Conservation (phyloP, 495 filamentous ascomycete species). For the Penicillium daleae region DNA sequence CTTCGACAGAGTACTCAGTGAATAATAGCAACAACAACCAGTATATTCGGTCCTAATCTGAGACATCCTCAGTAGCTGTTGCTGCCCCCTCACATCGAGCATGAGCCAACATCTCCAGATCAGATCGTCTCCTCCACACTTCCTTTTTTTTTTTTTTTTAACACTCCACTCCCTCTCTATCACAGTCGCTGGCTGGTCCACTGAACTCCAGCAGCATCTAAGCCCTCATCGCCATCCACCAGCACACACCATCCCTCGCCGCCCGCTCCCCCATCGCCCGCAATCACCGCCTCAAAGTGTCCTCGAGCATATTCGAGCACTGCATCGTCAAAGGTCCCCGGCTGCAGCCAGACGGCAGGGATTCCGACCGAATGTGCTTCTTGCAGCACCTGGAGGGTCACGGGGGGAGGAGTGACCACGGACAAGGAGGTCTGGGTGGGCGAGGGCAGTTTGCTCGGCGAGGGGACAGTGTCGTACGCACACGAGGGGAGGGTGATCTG, state of each 20-base stretch:
- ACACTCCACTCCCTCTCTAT: conserved; percentile 11
- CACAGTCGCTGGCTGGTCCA: conserved; percentile 49
- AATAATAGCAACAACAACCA: background rate
- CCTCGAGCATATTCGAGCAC: conserved; percentile 67
- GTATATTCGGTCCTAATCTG: background rate
- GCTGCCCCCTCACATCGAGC: background rate
- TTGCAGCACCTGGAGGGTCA: conserved; percentile 67
- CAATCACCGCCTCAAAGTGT: conserved; percentile 72
- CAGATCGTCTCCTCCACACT: background rate
- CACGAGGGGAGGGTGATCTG: conserved; percentile 59
- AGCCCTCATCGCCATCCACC: conserved; percentile 79
- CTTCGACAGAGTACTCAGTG: background rate
- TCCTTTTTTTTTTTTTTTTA: background rate
- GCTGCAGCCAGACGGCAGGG: conserved; percentile 87
- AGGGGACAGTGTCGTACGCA: conserved; percentile 65
- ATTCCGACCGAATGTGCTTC: conserved; percentile 82
- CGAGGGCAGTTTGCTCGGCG: conserved; percentile 62
- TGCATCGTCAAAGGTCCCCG: conserved; percentile 79
- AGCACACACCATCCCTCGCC: conserved; percentile 89
- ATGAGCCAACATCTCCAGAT: background rate
- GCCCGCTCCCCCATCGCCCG: conserved; percentile 65
- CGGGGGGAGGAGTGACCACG: conserved; percentile 84
- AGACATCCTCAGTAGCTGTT: background rate
- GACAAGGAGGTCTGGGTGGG: conserved; percentile 74
- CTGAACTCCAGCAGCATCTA: conserved; percentile 61